Evolutionary conservation across 2,329 filamentous ascomycete genomes (phyloP).

Genomic region (Aspergillus nomiae): DNA sequence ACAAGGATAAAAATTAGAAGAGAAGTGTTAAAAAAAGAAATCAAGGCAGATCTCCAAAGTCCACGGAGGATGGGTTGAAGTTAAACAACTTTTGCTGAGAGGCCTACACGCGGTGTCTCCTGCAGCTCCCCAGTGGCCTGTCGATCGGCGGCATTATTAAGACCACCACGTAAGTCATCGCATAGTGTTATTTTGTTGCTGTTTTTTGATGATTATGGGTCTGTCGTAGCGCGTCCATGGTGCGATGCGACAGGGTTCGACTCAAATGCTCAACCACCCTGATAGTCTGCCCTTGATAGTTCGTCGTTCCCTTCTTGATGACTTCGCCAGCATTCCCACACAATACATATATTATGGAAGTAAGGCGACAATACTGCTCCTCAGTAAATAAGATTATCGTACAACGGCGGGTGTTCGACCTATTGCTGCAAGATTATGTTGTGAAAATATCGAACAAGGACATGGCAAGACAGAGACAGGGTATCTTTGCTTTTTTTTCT

Average conservation of each 20-base stretch:
- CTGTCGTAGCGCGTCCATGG: constrained; percentile 11
- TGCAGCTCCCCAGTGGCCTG: constrained; percentile 20
- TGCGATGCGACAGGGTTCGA: constrained; percentile 3
- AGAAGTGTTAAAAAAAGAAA: not conserved
- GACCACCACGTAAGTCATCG: constrained; percentile 19
- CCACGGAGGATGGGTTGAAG: not conserved
- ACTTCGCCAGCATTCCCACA: constrained; percentile 22
- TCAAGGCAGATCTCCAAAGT: not conserved
- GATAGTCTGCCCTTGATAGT: constrained; percentile 1
- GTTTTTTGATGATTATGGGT: not conserved
- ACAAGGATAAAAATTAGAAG: not conserved
- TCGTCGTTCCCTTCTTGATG: constrained; percentile 15
- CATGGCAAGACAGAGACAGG: constrained; percentile 39
- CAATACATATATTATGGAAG: constrained; percentile 31
- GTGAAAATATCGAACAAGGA: constrained; percentile 38
- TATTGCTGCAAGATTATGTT: constrained; percentile 34
- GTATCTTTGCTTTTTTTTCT: constrained; percentile 36
- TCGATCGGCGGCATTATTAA: constrained; percentile 20
- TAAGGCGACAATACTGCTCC: constrained; percentile 23
- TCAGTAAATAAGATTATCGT: constrained; percentile 48
- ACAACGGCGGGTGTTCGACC: constrained; percentile 41
- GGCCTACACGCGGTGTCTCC: constrained; percentile 5
- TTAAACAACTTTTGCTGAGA: not conserved
- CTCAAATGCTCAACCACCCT: not conserved
- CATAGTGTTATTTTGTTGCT: constrained; percentile 20